Base-by-base conservation (phyloP, 768 basidiomycete genomes). In the Saitozyma podzolica region DNA sequence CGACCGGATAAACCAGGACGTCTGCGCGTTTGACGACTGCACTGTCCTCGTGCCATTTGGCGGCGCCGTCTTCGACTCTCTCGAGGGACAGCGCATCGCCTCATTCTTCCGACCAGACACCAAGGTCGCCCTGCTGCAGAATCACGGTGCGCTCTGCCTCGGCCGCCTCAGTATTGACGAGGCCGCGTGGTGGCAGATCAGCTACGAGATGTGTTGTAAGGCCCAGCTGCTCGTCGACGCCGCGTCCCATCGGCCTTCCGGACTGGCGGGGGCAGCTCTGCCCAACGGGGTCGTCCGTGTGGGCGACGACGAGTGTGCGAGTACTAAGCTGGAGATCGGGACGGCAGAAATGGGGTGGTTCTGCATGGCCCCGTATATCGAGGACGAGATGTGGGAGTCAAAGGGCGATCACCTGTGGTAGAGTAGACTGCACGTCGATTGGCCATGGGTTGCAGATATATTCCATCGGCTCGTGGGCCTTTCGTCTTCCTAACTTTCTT, bases 151-250 rank as follows among this genome's bases (percentile, higher is more conserved):
- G 17, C 40, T 72, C 43, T 58, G 59, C 14, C 29, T 72, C 10
- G 70, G 70, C 11, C 55, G 62, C 29, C 37, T 66, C 48, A 63
- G 61, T 13, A 69, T 72, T 10, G 70, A 72, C 48, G 70, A 72
- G 41, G 70, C 70, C 8, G 67, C 67, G 6, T 72, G 67, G 67
- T 72, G 70, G 70, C 70, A 72, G 57, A 59, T 72, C 56, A 68
- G 66, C 50, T 72, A 56, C 20, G 70, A 72, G 50, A 66, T 66
- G 65, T 72, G 70, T 49, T 66, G 67, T 49, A 61, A 72, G 52
- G 62, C 70, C 37, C 70, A 72, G 53, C 63, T 72, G 2, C 60
- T 72, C 8, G 56, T 58, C 7, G 70, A 72, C 54, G 64, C 70
- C 11, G 70, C 70, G 16, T 41, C 58, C 20, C 56, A 50, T 29